Base-by-base conservation (phyloP, 768 basidiomycete species). In the Pulveroboletus sp. region DNA sequence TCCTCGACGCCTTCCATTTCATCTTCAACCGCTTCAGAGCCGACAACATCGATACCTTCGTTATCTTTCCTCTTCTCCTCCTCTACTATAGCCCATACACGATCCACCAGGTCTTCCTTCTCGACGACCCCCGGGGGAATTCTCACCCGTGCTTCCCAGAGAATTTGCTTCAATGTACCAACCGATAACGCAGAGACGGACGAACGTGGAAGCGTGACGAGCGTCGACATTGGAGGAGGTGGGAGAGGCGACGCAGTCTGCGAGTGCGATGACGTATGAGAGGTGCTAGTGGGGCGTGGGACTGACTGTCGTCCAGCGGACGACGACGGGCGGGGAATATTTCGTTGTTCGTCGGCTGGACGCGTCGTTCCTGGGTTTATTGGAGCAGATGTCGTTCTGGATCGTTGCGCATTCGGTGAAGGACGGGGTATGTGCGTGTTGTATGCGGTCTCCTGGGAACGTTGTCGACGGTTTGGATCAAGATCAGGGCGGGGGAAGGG, bases 91-190 rank as follows among this genome's bases (percentile, higher is more conserved):
- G 39, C 70, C 48, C 71, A 57, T 24, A 90, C 89, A 60, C 86
- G 87, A 38, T 67, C 74, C 12, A 93, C 88, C n/a, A 93, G 67
- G 43, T 93, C 90, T 21, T 75, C 71, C 72, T 96, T 96, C 72
- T 96, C 93, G n/a, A 95, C 71, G 2, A 93, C 71, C 35, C 58
- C 58, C 0, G 58, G 58, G 17, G 66, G 67, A 47, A 77, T 63
- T 60, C 83, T 74, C 27, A 89, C 88, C 49, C 87, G 91, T 56
- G 93, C 90, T 47, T 82, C 81, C 61, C 82, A 90, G 18, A 96
- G 67, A 17, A 95, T 77, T 2, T 76, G 74, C 65, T 96, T 96
- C 41, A 96, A 73, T n/a, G 76, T 69, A 21, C 80, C 71, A 47
- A 94, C 80, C 7, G 85, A 80, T 12, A 95, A 73, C 3, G 74